Conservation (phyloP, 805 yeast genomes). For the Metschnikowia cerradonensis region DNA sequence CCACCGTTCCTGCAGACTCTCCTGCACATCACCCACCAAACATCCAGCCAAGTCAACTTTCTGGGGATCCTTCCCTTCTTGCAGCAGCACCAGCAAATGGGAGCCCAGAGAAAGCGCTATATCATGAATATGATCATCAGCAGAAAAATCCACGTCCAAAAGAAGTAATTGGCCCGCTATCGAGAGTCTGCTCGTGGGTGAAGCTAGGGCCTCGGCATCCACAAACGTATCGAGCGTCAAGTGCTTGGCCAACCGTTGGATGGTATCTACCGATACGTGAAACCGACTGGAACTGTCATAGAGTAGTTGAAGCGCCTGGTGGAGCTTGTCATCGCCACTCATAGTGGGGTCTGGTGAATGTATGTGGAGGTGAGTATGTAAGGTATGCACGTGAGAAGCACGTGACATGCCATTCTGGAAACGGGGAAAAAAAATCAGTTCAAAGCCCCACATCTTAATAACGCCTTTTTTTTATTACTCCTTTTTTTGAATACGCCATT, state of each 20-base stretch:
- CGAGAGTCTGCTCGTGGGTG: conserved; percentile 24
- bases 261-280: conserved; percentile 32
- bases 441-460: no score
- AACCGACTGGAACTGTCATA: conserved; percentile 32
- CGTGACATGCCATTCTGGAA: neutral
- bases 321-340: conserved; percentile 10
- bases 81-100: conserved; percentile 12
- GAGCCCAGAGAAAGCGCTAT: conserved; percentile 37
- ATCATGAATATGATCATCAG: conserved; percentile 22
- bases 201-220: conserved; percentile 31
- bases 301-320: conserved; percentile 17
- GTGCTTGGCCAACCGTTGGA: conserved; percentile 38
- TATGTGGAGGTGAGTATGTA: neutral
- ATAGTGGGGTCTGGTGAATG: neutral
- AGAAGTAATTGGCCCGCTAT: conserved; percentile 41
- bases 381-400: neutral
- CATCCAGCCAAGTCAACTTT: neutral
- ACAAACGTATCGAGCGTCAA: conserved; percentile 40
- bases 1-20: neutral
- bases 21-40: neutral
- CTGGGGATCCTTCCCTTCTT: no score
- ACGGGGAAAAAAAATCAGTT: no score
- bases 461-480: no score
- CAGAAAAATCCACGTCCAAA: conserved; percentile 36
- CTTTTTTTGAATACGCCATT: no score